Conservation (phyloP, 768 basidiomycete genomes). For the Holtermannia corniformis region DNA sequence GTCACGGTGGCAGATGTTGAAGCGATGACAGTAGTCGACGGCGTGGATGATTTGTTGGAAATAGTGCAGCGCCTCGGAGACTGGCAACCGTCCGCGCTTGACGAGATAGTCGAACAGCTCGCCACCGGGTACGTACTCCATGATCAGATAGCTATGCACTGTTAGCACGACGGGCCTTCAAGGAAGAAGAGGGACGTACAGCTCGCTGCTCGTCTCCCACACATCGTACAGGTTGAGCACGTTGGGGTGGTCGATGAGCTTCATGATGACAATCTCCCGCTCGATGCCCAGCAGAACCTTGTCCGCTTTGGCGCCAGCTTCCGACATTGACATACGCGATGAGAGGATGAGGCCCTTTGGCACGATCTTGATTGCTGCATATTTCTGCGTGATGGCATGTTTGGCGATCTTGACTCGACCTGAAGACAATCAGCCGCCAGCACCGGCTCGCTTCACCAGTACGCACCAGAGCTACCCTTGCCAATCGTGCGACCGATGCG, state of each 20-base stretch:
- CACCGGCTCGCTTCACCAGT: not conserved
- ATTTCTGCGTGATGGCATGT: constrained; percentile 75
- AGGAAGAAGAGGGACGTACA: constrained; percentile 47
- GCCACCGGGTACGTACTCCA: constrained; percentile 90
- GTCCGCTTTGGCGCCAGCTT: constrained; percentile 63
- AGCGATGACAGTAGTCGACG: constrained; percentile 85
- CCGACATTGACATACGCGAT: constrained; percentile 59
- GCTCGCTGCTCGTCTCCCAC: constrained; percentile 82
- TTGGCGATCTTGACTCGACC: constrained; percentile 85
- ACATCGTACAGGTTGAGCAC: constrained; percentile 92
- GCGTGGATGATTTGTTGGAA: constrained; percentile 91
- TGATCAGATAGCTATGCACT: constrained; percentile 55
- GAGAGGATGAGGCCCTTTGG: constrained; percentile 59
- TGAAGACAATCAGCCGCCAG: constrained; percentile 35
- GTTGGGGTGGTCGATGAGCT: constrained; percentile 89
- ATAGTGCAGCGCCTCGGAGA: constrained; percentile 66
- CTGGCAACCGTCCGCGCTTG: constrained; percentile 60
- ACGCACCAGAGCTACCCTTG: constrained; percentile 64
- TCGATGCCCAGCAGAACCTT: constrained; percentile 71
- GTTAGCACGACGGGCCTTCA: not conserved
- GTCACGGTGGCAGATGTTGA: constrained; percentile 89
- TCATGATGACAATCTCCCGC: constrained; percentile 95
- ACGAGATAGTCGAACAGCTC: constrained; percentile 91
- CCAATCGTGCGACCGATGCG: constrained; percentile 77
- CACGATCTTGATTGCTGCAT: constrained; percentile 91